A percentile compares a stretch with the other conserved stretches of the same genome.
Conservation (phyloP, 176 grass and related monocot genomes). For the Neostapfia colusana region DNA sequence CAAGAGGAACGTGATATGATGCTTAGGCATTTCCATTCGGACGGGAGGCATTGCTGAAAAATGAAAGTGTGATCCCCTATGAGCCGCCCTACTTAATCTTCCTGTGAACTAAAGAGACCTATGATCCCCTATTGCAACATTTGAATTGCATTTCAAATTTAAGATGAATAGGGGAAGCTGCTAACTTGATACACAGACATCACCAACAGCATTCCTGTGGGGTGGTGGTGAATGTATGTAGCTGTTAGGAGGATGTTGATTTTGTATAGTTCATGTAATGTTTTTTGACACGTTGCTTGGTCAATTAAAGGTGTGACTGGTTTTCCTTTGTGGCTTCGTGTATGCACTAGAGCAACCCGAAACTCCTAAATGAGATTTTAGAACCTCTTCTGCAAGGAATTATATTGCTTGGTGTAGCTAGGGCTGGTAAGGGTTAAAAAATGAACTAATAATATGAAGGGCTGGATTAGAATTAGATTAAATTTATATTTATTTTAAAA, state of each 20-base stretch:
- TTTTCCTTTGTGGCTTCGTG: background rate
- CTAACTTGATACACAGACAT: background rate
- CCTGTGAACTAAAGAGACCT: background rate
- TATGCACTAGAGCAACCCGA: background rate
- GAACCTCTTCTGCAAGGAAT: background rate
- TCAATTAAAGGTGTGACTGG: slow-evolving; percentile 16
- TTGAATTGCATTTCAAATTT: background rate
- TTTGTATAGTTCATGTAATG: slow-evolving; percentile 31
- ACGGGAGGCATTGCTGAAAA: no score
- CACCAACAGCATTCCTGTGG: background rate
- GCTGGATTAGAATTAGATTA: no score
- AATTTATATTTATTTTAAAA: no score
- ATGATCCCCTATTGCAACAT: background rate
- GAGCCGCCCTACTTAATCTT: background rate
- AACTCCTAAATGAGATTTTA: background rate
- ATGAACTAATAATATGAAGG: no score
- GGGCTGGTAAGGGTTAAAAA: no score
- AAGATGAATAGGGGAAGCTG: background rate
- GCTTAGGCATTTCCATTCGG: background rate
- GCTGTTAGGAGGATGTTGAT: background rate
- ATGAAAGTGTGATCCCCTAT: no score
- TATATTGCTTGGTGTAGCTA: no score
- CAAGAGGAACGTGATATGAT: background rate
- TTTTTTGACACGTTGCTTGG: background rate
- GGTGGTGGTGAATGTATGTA: background rate